Evolutionary conservation across 352 stramenopile genomes (phyloP).

Genomic region (Phytophthora litchii): DNA sequence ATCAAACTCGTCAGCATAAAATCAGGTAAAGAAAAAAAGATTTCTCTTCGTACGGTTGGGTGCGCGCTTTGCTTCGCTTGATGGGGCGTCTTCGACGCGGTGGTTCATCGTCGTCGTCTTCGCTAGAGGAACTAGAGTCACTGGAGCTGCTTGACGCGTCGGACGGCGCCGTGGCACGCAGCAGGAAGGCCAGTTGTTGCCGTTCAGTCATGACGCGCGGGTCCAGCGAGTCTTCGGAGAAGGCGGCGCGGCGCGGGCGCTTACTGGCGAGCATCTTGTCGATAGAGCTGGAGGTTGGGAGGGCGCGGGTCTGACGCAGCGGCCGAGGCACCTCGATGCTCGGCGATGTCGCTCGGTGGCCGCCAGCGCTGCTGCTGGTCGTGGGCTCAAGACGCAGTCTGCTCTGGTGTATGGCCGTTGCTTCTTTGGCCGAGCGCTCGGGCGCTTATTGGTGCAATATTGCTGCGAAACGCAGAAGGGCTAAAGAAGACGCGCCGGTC

Average conservation of each 20-base stretch:
- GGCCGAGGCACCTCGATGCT: conserved; percentile 29
- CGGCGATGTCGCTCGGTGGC: conserved; percentile 37
- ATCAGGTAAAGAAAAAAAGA: conserved; percentile 14
- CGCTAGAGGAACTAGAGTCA: conserved; percentile 34
- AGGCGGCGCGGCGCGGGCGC: conserved; percentile 31
- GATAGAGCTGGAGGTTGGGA: neutral
- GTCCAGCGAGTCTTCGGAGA: conserved; percentile 42
- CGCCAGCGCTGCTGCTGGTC: conserved; percentile 31
- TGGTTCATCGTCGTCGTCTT: conserved; percentile 32
- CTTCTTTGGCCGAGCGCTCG: conserved; percentile 14
- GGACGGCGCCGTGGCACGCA: conserved; percentile 74
- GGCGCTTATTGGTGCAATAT: conserved; percentile 26
- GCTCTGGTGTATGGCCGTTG: conserved; percentile 31
- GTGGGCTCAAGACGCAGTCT: conserved; percentile 20
- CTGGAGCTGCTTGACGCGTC: conserved; percentile 40
- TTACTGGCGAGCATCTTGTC: conserved; percentile 33
- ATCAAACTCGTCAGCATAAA: conserved; percentile 10
- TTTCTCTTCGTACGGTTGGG: conserved; percentile 18
- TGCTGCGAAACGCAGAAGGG: conserved; percentile 28
- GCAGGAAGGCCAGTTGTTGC: conserved; percentile 82
- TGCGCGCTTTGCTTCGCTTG: conserved; percentile 38
- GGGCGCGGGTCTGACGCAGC: conserved; percentile 3
- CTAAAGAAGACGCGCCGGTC: conserved; percentile 29
- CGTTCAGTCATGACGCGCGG: conserved; percentile 84
- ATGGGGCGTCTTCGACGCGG: conserved; percentile 28